Base-by-base conservation (phyloP, 495 filamentous ascomycete genomes). In the Bacidia gigantensis region DNA sequence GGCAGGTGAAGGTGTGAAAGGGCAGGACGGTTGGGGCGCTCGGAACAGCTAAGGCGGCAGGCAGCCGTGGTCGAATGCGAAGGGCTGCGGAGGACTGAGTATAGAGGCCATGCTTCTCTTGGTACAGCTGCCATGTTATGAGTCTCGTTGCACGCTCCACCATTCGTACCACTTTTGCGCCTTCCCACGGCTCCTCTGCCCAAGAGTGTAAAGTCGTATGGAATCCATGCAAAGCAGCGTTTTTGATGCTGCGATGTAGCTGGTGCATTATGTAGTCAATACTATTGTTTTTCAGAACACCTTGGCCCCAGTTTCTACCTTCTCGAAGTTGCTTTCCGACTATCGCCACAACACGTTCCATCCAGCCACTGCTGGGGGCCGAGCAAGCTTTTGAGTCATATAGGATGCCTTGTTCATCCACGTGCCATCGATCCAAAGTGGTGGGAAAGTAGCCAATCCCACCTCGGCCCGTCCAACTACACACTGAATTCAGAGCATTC, bases 1-100 rank as follows among this genome's bases (percentile, higher is more conserved):
- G 92, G 58, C 85, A 94, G 29, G 92, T 97, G 63, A 99, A 99
- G 2, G 92, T 97, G 62, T 99, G 93, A 60, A 99, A 99, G n/a
- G 92, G 92, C 2, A 99, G 71, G 12, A 99, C 89, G 0, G 92
- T 99, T 11, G 92, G 92, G 17, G 92, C 92, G 48, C 84, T 83
- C 3, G 93, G 93, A 7, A 92, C 78, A 17, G 89, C 74, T 25
- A 99, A 67, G 26, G 76, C 72, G 21, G 77, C 61, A 5, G 93
- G 92, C 40, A 94, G 71, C 55, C 79, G 83, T 26, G 87, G 88
- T 48, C 92, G 74, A 46, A 69, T 68, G 63, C 95, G 95, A 38
- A 18, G n/a, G 25, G 18, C n/a, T 14, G 26, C 32, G 11, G 22
- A 20, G 3, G 47, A 21, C 3, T 26, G n/a, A 18, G 29, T 3